Evolutionary conservation across 257 asterid species (phyloP).

Genomic region (Lavandula angustifolia): DNA sequence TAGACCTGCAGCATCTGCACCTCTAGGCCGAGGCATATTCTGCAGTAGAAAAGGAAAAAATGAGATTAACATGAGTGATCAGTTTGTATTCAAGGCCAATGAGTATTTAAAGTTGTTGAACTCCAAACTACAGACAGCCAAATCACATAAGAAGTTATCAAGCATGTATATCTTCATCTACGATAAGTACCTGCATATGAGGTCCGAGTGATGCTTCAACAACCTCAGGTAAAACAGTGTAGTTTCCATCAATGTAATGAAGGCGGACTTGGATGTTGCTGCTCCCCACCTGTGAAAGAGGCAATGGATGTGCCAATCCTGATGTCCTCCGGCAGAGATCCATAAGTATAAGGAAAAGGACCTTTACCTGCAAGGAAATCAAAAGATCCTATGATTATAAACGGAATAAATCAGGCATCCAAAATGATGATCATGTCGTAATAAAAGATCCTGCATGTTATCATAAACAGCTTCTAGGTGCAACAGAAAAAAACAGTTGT

Average conservation of each 20-base stretch:
- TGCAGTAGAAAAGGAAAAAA: constrained; percentile 34
- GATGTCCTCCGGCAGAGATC: constrained; percentile 97
- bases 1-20: constrained; percentile 99
- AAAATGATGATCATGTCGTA: constrained; percentile 16
- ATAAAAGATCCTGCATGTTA: not conserved
- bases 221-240: constrained; percentile 92
- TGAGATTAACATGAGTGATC: not conserved
- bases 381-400: constrained; percentile 14
- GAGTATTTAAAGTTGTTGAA: not conserved
- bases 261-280: constrained; percentile 89
- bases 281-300: constrained; percentile 98
- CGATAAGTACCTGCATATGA: constrained; percentile 85
- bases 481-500: not conserved
- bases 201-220: constrained; percentile 99
- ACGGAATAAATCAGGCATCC: constrained; percentile 12
- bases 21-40: constrained; percentile 99
- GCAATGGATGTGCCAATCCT: constrained; percentile 77
- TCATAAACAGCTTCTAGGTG: constrained; percentile 1
- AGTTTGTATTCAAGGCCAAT: not conserved
- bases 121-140: constrained; percentile 14
- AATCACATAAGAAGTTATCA: constrained; percentile 22
- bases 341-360: constrained; percentile 92
- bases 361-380: constrained; percentile 73
- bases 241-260: constrained; percentile 95
- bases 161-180: constrained; percentile 21